Conservation (phyloP, 495 filamentous ascomycete genomes). For the Aspergillus carlsbadensis region DNA sequence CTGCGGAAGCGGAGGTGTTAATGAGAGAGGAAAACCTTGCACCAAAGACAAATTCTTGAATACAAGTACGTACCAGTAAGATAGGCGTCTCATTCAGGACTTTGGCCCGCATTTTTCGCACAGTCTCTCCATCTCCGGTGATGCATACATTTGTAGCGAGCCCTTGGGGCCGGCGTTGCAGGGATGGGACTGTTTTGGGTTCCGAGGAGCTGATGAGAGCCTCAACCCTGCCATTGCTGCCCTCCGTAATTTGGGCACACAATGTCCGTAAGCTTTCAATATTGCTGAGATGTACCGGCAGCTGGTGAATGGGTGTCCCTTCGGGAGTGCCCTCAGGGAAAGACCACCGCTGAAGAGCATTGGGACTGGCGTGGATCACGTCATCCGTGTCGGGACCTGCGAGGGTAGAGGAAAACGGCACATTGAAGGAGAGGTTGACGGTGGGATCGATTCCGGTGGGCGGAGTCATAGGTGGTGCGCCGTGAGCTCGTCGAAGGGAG, state of each 20-base stretch:
- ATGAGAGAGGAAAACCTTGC: constrained; percentile 21
- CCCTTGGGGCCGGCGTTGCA: constrained; percentile 66
- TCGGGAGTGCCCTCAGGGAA: constrained; percentile 84
- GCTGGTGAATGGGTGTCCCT: constrained; percentile 75
- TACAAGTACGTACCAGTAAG: constrained; percentile 64
- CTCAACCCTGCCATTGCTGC: constrained; percentile 66
- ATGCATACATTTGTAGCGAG: constrained; percentile 89
- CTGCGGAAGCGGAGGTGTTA: constrained; percentile 47
- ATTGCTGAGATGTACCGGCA: constrained; percentile 86
- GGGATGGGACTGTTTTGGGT: constrained; percentile 68
- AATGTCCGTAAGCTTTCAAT: constrained; percentile 71
- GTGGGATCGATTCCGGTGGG: constrained; percentile 64
- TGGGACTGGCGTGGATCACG: constrained; percentile 81
- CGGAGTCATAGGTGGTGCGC: constrained; percentile 62
- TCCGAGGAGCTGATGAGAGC: constrained; percentile 80
- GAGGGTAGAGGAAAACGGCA: constrained; percentile 89
- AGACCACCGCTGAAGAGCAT: constrained; percentile 84
- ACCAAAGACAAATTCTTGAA: constrained; percentile 24
- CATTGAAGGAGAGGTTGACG: constrained; percentile 85
- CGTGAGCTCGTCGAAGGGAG: constrained; percentile 68
- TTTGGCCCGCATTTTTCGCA: constrained; percentile 78
- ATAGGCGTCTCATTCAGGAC: constrained; percentile 86
- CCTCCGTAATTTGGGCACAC: constrained; percentile 76
- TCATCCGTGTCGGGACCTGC: constrained; percentile 89
- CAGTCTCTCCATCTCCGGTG: constrained; percentile 76